Percentiles rank a stretch among this genome's conserved stretches.
phyloP scores from a whole-genome alignment of 139 green algal species.

The Zygnema cylindricum region DNA sequence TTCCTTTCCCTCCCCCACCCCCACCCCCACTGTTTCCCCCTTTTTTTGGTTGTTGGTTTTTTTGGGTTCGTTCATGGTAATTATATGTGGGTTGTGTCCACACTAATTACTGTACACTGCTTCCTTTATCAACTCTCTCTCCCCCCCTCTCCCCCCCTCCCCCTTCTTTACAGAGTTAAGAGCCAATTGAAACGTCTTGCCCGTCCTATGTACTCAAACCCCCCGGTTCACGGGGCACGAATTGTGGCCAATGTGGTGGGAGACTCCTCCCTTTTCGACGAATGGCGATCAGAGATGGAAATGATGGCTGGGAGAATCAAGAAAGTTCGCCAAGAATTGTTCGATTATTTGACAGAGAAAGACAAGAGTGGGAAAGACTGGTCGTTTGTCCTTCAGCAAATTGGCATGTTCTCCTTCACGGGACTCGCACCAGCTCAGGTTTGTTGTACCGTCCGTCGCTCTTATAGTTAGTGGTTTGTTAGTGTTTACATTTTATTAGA shows the following conservation, averaged over 20 bases:
- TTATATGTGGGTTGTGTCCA: too few species aligned
- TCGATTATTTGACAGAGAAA: constrained; percentile 71
- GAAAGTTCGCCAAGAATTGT: constrained; percentile 80
- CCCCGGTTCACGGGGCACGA: constrained; percentile 86
- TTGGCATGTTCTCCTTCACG: constrained; percentile 97
- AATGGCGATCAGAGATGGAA: constrained; percentile 96
- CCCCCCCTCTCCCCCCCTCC: too few species aligned
- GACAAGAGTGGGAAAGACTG: constrained; percentile 84
- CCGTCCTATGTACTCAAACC: constrained; percentile 89
- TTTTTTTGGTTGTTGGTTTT: too few species aligned
- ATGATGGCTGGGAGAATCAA: constrained; percentile 95
- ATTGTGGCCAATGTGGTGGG: constrained; percentile 86
- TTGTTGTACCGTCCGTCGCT: too few species aligned
- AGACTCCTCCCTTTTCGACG: constrained; percentile 75
- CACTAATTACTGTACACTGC: neutral
- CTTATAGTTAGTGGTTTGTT: too few species aligned
- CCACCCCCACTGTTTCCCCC: too few species aligned
- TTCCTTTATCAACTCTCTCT: too few species aligned
- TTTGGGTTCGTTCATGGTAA: too few species aligned
- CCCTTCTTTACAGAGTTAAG: constrained; percentile 69
- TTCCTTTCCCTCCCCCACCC: too few species aligned
- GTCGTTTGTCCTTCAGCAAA: constrained; percentile 89
- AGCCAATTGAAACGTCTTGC: constrained; percentile 95
- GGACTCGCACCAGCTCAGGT: constrained; percentile 75
- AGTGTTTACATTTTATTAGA: too few species aligned